Conservation (phyloP, 345 rosid species). For the Fremontodendron californicum region DNA sequence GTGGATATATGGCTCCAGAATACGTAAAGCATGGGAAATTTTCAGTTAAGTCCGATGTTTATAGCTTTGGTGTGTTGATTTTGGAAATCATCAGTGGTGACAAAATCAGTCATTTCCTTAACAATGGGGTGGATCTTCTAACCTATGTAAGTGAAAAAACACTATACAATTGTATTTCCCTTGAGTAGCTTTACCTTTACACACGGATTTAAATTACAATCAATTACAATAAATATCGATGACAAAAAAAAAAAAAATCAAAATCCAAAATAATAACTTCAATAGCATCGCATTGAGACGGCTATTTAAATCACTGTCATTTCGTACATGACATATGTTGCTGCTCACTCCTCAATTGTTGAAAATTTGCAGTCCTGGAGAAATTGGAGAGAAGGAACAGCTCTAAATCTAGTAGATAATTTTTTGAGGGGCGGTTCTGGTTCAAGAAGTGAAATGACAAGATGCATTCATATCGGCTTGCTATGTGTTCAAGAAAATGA, state of each 20-base stretch:
- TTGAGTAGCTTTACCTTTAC: too few species aligned
- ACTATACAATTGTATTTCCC: too few species aligned
- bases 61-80: conserved; percentile 1
- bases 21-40: background rate
- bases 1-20: conserved; percentile 8
- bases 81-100: conserved; percentile 4
- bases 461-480: background rate
- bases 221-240: too few species aligned
- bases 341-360: background rate
- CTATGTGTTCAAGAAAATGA: background rate
- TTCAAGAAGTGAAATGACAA: conserved; percentile 1
- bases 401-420: background rate
- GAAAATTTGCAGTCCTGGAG: background rate
- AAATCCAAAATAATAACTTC: too few species aligned
- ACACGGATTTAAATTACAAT: too few species aligned
- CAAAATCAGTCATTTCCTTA: background rate
- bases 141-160: background rate
- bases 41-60: conserved; percentile 5
- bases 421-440: background rate
- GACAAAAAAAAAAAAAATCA: too few species aligned
- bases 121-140: background rate
- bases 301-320: too few species aligned
- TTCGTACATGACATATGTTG: too few species aligned
- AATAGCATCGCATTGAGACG: too few species aligned
- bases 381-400: conserved; percentile 4